These are phyloP conservation scores for Leucoagaricus sp. DNA, from an alignment of 1,284 basidiomycete genomes.

Conservation along the genomic window DNA sequence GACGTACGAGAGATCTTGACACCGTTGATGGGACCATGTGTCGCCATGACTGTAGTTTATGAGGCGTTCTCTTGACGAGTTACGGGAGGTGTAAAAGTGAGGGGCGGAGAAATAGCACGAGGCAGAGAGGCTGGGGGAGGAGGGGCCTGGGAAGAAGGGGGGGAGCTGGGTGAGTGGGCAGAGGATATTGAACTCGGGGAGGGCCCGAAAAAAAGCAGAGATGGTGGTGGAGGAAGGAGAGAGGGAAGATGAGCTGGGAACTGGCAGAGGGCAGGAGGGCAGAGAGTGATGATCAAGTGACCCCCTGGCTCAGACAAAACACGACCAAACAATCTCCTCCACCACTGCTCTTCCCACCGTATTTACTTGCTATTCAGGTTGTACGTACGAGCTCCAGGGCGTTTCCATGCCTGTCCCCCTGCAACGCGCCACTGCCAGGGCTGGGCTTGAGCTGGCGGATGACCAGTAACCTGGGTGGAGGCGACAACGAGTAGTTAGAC, in stretches of 20 bases:
- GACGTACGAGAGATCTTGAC: constrained; percentile 87
- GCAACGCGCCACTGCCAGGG: neutral
- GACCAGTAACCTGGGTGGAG: neutral
- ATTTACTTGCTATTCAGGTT: neutral
- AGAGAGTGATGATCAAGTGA: constrained; percentile 18
- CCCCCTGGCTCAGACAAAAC: constrained; percentile 14
- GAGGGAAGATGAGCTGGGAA: constrained; percentile 20
- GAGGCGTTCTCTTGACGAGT: too few species aligned
- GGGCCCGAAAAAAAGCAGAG: neutral
- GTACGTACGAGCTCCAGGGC: neutral
- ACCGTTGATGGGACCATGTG: constrained; percentile 85
- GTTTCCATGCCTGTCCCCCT: neutral
- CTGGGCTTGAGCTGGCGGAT: neutral
- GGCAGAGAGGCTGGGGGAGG: constrained; percentile 9
- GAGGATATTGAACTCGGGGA: constrained; percentile 3
- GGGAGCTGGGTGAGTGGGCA: constrained; percentile 13
- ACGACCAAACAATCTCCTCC: constrained; percentile 3
- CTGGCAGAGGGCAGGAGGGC: constrained; percentile 20
- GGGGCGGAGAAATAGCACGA: constrained; percentile 1
- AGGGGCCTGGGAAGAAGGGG: constrained; percentile 15
- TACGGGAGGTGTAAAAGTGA: neutral
- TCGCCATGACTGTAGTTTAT: constrained; percentile 65
- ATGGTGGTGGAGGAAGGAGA: constrained; percentile 2
- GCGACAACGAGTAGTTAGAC: constrained; percentile 1
- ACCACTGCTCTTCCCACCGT: neutral